Conservation (phyloP, 2,329 filamentous ascomycete genomes). For the Hypomyces perniciosus region DNA sequence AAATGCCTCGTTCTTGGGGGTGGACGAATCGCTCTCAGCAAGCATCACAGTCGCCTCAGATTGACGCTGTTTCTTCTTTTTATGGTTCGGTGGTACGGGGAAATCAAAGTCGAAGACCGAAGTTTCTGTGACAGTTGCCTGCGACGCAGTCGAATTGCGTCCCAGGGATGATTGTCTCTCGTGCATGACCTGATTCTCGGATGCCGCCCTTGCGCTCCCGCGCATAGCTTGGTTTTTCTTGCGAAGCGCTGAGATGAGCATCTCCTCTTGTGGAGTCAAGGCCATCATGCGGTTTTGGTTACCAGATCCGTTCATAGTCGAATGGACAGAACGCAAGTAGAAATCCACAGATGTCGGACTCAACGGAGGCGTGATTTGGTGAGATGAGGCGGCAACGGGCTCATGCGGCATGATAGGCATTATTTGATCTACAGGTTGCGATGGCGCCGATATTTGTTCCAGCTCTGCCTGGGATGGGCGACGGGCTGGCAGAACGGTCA, state of each 20-base stretch:
- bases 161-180: constrained; percentile 13
- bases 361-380: constrained; percentile 44
- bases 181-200: not conserved
- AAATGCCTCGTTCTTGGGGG: not conserved
- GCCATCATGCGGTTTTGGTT: constrained; percentile 45
- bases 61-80: not conserved
- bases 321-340: constrained; percentile 35
- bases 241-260: constrained; percentile 51
- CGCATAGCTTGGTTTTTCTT: constrained; percentile 53
- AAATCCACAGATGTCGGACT: constrained; percentile 49
- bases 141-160: constrained; percentile 24
- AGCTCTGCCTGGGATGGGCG: constrained; percentile 18
- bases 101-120: constrained; percentile 29
- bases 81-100: constrained; percentile 26
- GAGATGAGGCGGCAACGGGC: constrained; percentile 23
- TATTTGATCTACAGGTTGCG: not conserved
- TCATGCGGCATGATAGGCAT: constrained; percentile 13
- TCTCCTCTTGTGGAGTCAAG: constrained; percentile 52
- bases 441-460: constrained; percentile 15
- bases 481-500: constrained; percentile 31
- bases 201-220: constrained; percentile 26
- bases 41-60: constrained; percentile 20
- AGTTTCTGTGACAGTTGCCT: constrained; percentile 24
- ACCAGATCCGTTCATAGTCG: constrained; percentile 29
- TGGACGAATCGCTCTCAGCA: not conserved